Evolutionary conservation across 208 protist species (phyloP).

Genomic region (Porcisia hertigi): DNA sequence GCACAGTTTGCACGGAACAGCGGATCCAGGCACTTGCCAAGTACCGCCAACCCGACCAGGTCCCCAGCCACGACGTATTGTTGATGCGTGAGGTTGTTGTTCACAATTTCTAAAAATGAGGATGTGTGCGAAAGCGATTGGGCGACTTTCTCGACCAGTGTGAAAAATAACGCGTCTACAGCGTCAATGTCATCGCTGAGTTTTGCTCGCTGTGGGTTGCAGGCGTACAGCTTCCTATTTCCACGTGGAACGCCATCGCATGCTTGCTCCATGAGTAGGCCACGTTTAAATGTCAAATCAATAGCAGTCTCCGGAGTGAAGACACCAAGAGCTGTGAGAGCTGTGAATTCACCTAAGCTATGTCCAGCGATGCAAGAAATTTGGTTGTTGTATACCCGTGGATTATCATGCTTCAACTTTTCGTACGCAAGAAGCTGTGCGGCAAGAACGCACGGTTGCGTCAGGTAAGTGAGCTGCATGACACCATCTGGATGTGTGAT

Average conservation of each 20-base stretch:
- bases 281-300: conserved; percentile 76
- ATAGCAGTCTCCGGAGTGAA: conserved; percentile 74
- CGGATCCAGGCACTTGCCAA: conserved; percentile 89
- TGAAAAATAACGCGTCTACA: conserved; percentile 72
- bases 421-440: conserved; percentile 65
- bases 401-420: conserved; percentile 23
- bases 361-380: conserved; percentile 63
- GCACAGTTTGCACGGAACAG: conserved; percentile 79
- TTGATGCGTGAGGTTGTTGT: conserved; percentile 75
- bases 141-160: conserved; percentile 78
- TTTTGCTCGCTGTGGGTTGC: conserved; percentile 69
- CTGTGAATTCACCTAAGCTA: conserved; percentile 89
- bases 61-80: conserved; percentile 90
- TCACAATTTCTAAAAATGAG: conserved; percentile 84
- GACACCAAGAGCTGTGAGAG: conserved; percentile 65
- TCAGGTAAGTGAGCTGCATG: conserved; percentile 75
- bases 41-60: conserved; percentile 56
- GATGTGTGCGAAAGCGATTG: conserved; percentile 64
- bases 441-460: conserved; percentile 81
- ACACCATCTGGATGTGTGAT: conserved; percentile 67
- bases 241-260: conserved; percentile 37
- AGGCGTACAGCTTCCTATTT: conserved; percentile 78
- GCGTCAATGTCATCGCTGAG: conserved; percentile 46
- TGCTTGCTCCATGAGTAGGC: conserved; percentile 80
- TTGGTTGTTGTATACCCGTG: conserved; percentile 16